Base-by-base conservation (phyloP, 306 rosid species). In the Rosa lucieae region DNA sequence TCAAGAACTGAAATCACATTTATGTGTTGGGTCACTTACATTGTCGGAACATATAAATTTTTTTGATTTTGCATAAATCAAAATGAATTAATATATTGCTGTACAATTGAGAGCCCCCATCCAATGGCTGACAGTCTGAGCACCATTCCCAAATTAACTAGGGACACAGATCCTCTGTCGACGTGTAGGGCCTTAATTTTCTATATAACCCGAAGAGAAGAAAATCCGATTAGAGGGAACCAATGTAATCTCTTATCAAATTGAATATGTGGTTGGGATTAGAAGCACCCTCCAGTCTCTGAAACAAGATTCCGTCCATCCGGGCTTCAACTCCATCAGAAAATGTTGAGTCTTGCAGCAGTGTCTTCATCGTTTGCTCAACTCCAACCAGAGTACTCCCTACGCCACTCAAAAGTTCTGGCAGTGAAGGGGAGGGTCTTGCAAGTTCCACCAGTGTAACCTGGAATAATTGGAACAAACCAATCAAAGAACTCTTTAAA, bases 281-380 rank as follows among this genome's bases (percentile, higher is more conserved):
- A 73, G 91, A 82, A 85, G 86, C 53, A 80, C 89, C 98, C 77
- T 94, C 98, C 81, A 92, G 77, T 71, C 88, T 88, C 84, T 88
- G 88, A 81, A 92, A 89, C 92, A 94, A 70, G 82, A 94, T 90
- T 63, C 98, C 98, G 9, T 94, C 98, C 92, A 92, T 89, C 59
- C 96, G 86, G 53, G 96, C 97, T 82, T 94, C 97, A 82, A 94
- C 94, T 59, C 92, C 97, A 12, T 85, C 90, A 2, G 91, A 82
- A 76, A 90, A 79, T 21, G 92, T 78, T 88, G 86, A 77, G 69
- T 88, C 92, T 67, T 86, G 88, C 56, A 87, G 21, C 56, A 92
- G 72, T 35, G 83, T 90, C 77, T 87, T 94, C 67, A 92, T 6
- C 7, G 97, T 89, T 77, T 46, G 74, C 72, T 94, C 96, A 20